Base-by-base conservation (phyloP, 352 stramenopile species). In the Aphanomyces astaci region DNA sequence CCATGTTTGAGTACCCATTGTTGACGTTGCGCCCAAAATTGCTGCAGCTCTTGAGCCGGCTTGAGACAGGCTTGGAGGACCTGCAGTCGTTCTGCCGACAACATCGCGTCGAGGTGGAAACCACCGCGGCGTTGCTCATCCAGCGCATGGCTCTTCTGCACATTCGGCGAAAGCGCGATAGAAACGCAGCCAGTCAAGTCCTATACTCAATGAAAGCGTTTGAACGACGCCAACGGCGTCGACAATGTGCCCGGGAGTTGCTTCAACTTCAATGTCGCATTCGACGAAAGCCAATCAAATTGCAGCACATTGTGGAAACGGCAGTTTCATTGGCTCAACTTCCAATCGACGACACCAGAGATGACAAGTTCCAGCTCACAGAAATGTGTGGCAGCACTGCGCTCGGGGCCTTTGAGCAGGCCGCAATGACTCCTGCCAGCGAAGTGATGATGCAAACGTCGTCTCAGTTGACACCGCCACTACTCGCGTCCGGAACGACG, bases 1-100 rank as follows among this genome's bases (percentile, higher is more conserved):
- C 51, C 11, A 30, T 13, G 46, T 68, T 68, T 28, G 62, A 68
- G 36, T 68, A 68, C 51, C n/a, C n/a, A 4, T 3, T 68, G 2
- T 10, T 4, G n/a, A 62, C 43, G 51, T 27, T 68, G 19, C 62
- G 48, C 17, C 51, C 62, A 11, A 45, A 52, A 4, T 45, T 68
- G 0, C 10, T 33, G 17, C 31, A 30, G 5, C 25, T 36, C 28
- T n/a, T 49, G 4, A 4, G 46, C 11, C 62, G 30, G 28, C 22
- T 60, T 1, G n/a, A 68, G 5, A 68, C 59, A 22, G 30, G 43
- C 19, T 13, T 32, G 17, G 62, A 45, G 19, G 62, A 68, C 51
- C 3, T 51, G 4, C n/a, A 30, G 51, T 68, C 62, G 17, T 39
- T 36, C 9, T 10, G 28, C n/a, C 13, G 32, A 11, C 28, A 48